Base-by-base conservation (phyloP, 768 basidiomycete species). In the Mrakia frigida region DNA sequence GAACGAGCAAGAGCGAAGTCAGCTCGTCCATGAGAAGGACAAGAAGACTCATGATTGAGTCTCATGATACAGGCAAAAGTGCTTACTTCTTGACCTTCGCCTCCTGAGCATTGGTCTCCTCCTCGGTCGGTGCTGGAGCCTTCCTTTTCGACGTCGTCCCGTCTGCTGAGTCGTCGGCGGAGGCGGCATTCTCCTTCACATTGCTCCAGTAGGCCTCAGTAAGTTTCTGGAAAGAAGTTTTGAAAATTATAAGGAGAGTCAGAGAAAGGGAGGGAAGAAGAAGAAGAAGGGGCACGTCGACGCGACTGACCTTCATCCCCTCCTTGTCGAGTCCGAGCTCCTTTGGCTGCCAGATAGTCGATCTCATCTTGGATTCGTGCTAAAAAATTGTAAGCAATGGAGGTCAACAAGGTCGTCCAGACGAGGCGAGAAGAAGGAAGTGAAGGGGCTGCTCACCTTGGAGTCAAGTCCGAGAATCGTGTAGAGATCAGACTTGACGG, bases 321-420 rank as follows among this genome's bases (percentile, higher is more conserved):
- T 39, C 37, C 65, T 68, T 68, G 23, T 68, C 65, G 18, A 37
- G 25, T 25, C 65, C 65, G 21, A 68, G 37, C 65, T 68, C 65
- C 65, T 68, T 68, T 9, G 65, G 65, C 39, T 68, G 65, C 65
- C 65, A 68, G 65, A 68, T 68, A 5, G 65, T 68, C 6, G 65
- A 68, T 39, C 65, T 16, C 65, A 68, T 43, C 65, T 68, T 68
- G 9, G 65, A 68, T 25, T 18, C 21, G n/a, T 68, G 65, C 65
- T 50, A 6, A 41, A 11, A 41, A 14, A 50, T 50, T 18, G 46
- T 9, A 21, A 21, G 6, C 2, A 13, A 16, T 2, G 59, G 33
- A 60, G 21, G 53, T n/a, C 5, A 28, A 23, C n/a, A 10, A 10
- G 23, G n/a, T 33, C 33, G 21, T 25, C 16, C 1, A 4, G 2